Evolutionary conservation across 805 yeast species (phyloP), one percentile per base, ranked within the genome.

Genomic region (Komagataella phaffii): DNA sequence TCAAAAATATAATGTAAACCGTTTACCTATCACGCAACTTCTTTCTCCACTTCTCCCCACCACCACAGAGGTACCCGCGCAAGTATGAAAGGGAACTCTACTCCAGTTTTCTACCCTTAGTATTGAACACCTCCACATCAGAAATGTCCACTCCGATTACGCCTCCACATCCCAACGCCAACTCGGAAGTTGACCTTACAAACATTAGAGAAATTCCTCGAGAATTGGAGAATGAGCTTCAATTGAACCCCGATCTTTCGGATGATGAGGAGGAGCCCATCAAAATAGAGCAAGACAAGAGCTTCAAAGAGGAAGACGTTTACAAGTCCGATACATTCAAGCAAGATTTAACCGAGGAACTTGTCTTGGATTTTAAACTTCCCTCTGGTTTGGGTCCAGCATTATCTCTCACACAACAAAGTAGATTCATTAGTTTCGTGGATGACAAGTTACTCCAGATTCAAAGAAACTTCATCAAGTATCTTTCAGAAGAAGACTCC

Each of bases 371-470:
- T 19, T 21, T 49, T 7, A 45, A 49, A n/a, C 46, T 24, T 2
- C 46, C 7, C 49, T 36, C 17, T 45, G 44, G 21, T 17, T 17
- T 18, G 51, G 40, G 46, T 30, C 49, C 36, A 49, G 30, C 19
- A 49, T 3, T 19, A 53, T 14, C 63, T 64, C 7, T 30, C 63
- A 47, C 64, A 61, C 89, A 84, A 57, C 85, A 82, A 59, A 74
- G 80, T 47, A 73, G 74, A 55, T 69, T 83, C 53, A 64, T 76
- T 19, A 66, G 69, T 18, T 80, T 79, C 56, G 70, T 82, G 45
- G 89, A 83, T 55, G 74, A 71, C 7, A 66, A 71, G 45, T 63
- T 81, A 43, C 64, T 82, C 56, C 69, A 68, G 17, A 70, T 83
- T 10, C 85, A 81, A 54, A 68, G 86, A 51, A 69, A 67, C 53